Percentiles rank a stretch among this genome's conserved stretches.
Conservation (phyloP, 352 stramenopile species). For the Halophytophthora polymorphica region DNA sequence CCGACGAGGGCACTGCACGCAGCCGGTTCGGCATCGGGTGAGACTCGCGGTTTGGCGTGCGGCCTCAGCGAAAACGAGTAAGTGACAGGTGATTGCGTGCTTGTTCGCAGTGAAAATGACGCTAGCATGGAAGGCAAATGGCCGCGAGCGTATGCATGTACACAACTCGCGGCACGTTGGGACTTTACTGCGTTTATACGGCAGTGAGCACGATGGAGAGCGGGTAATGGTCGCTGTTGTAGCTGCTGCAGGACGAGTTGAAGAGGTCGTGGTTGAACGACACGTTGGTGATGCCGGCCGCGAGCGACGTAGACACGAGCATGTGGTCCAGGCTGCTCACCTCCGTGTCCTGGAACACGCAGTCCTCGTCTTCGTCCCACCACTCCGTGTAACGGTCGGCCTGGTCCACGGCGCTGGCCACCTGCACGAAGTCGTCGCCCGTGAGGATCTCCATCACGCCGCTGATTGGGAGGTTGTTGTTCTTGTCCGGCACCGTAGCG, state of each 20-base stretch:
- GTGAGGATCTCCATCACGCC: slow-evolving; percentile 47
- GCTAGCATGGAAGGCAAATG: no score
- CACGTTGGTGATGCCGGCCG: slow-evolving; percentile 23
- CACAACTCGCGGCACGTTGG: no score
- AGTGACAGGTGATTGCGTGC: no score
- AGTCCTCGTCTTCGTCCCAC: slow-evolving; percentile 64
- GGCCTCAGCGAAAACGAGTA: no score
- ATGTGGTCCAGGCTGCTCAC: slow-evolving; percentile 59
- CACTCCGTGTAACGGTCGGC: slow-evolving; percentile 52
- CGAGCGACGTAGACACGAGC: slow-evolving; percentile 42
- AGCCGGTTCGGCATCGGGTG: no score
- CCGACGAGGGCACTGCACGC: no score
- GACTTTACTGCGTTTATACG: slow-evolving; percentile 11
- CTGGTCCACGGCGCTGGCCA: slow-evolving; percentile 35
- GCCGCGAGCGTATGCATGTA: no score
- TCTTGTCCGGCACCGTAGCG: slow-evolving; percentile 45
- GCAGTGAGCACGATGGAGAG: slow-evolving; percentile 28
- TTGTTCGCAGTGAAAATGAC: no score
- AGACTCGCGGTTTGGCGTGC: no score
- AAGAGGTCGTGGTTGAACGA: slow-evolving; percentile 38
- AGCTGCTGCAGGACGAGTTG: slow-evolving; percentile 31
- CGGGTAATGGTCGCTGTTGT: slow-evolving; percentile 47
- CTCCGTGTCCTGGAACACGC: slow-evolving; percentile 45
- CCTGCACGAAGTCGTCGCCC: slow-evolving; percentile 41
- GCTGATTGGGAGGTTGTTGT: slow-evolving; percentile 57